Conservation (phyloP, 768 basidiomycete genomes). For the Podaxis rugospora region DNA sequence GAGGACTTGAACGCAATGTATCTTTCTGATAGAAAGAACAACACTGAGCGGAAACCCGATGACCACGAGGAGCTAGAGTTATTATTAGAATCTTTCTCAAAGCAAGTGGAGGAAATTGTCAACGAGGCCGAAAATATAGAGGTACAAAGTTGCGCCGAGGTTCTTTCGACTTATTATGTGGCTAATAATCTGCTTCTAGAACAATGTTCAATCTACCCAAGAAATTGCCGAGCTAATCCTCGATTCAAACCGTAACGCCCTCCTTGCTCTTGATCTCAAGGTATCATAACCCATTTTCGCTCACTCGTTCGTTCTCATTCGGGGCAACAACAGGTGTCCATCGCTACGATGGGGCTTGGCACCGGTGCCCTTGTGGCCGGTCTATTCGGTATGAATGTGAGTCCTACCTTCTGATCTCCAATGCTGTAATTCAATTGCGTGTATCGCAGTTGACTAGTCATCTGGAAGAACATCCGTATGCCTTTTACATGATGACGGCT, state of each 20-base stretch:
- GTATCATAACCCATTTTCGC: constrained; percentile 29
- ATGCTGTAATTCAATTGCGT: constrained; percentile 13
- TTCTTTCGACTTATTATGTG: neutral
- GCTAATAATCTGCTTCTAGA: constrained; percentile 34
- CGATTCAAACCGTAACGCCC: constrained; percentile 91
- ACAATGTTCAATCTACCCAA: constrained; percentile 94
- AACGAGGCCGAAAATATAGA: constrained; percentile 88
- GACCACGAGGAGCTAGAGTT: constrained; percentile 95
- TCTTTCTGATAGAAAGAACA: constrained; percentile 78
- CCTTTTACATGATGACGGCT: constrained; percentile 65
- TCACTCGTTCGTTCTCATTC: constrained; percentile 4
- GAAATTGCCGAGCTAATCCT: constrained; percentile 97
- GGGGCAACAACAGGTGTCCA: constrained; percentile 64
- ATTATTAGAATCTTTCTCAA: constrained; percentile 89
- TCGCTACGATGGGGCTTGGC: constrained; percentile 90
- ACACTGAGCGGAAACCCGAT: constrained; percentile 49
- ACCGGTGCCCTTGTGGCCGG: constrained; percentile 88
- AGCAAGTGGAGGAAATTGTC: constrained; percentile 96
- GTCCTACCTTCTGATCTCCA: constrained; percentile 23
- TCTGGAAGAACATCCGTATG: constrained; percentile 68
- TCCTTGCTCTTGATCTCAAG: constrained; percentile 89
- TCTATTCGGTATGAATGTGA: constrained; percentile 94
- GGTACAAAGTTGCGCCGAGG: constrained; percentile 30
- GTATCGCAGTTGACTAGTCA: constrained; percentile 60
- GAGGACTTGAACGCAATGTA: constrained; percentile 97